Evolutionary conservation across 345 rosid species (phyloP).

Genomic region (Eucalyptus regnans): DNA sequence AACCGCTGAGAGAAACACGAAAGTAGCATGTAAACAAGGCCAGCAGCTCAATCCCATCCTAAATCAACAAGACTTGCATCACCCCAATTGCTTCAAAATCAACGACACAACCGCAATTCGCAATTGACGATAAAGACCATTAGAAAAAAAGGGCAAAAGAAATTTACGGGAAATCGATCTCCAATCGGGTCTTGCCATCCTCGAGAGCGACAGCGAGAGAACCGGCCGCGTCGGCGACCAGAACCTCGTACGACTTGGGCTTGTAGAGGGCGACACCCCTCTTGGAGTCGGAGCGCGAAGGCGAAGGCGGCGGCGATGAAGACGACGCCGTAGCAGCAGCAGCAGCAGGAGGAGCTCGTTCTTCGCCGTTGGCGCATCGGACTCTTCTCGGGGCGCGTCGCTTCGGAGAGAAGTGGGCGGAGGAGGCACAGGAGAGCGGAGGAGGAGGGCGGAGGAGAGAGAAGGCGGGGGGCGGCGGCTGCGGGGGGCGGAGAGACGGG

Average conservation of each 20-base stretch:
- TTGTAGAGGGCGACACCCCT: slow-evolving; percentile 72
- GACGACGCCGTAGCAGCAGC: not conserved
- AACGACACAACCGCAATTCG: not conserved
- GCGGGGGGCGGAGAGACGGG: not conserved
- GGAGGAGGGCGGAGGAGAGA: not conserved
- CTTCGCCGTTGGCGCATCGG: not conserved
- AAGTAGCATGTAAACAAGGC: not conserved
- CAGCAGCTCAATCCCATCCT: not conserved
- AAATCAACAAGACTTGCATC: not conserved
- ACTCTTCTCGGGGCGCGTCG: not conserved
- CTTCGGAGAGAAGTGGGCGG: not conserved
- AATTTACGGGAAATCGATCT: slow-evolving; percentile 87
- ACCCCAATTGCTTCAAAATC: not conserved
- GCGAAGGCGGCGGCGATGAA: not conserved
- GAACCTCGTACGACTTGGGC: slow-evolving; percentile 82
- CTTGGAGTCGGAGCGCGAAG: slow-evolving; percentile 16
- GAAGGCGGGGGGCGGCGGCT: not conserved
- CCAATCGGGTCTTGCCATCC: slow-evolving; percentile 65
- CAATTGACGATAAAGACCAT: not conserved
- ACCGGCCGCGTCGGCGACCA: slow-evolving; percentile 69
- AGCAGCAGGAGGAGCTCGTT: not conserved
- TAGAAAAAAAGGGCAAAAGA: not conserved
- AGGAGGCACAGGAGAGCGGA: not conserved
- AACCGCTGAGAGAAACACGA: not conserved
- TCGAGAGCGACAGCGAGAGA: slow-evolving; percentile 66